Base-by-base conservation (phyloP, 139 green algal species). In the Auxenochlorella pyrenoidosa region DNA sequence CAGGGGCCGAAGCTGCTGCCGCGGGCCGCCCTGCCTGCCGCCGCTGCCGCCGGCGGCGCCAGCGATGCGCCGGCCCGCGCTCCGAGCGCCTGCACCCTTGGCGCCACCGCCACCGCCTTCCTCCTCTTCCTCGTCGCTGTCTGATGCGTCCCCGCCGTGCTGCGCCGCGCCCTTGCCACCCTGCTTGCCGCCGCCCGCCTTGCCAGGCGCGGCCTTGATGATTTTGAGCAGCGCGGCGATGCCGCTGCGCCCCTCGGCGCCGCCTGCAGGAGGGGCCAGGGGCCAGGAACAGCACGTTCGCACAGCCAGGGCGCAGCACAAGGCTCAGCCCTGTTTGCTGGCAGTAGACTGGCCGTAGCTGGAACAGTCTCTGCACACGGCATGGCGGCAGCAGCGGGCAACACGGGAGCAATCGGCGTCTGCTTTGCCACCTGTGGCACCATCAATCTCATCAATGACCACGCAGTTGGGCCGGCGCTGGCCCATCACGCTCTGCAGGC, bases 371-470 rank as follows among this genome's bases (percentile, higher is more conserved):
- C n/a, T n/a, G n/a, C n/a, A n/a, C n/a, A n/a, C n/a, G n/a, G n/a
- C n/a, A n/a, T n/a, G n/a, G n/a, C n/a, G n/a, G n/a, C n/a, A n/a
- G n/a, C n/a, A n/a, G n/a, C n/a, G n/a, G n/a, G n/a, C n/a, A n/a
- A n/a, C n/a, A n/a, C n/a, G n/a, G n/a, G n/a, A n/a, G n/a, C n/a
- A n/a, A n/a, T n/a, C n/a, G 65, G 22, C 65, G 38, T 47, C 34
- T 32, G 36, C 68, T 32, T n/a, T 43, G 12, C 6, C 44, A 92
- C 90, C 90, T 60, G 89, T 79, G 34, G 94, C 95, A 22, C 97
- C 97, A 76, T 99, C 97, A 41, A 99, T 95, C 90, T 99, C 98
- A 79, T 99, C 98, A 63, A 99, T 94, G 63, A 99, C 93, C 65
- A 99, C 91, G 83, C 94, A 97, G 85, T 98, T 98, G 75, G 97